Base-by-base conservation (phyloP, 1,139 yeast species). In the Nakaseomyces kungkrabaensis region DNA sequence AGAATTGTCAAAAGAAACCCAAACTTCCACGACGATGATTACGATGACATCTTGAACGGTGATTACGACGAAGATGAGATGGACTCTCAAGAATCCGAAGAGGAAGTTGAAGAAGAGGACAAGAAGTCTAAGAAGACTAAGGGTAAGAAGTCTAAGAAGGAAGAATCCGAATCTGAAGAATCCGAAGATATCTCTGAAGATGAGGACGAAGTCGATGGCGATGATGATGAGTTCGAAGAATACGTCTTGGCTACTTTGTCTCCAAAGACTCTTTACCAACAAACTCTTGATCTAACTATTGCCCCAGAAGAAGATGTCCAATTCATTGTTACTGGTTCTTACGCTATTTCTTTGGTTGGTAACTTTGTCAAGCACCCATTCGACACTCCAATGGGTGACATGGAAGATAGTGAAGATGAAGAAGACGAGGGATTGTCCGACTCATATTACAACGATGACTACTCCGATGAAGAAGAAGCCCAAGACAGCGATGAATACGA, bases 281-380 rank as follows among this genome's bases (percentile, higher is more conserved):
- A 92, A 76, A 75, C 94, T 54, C 70, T 92, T 54, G 97, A 92
- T 66, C 73, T 92, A 60, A 88, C 95, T 65, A 85, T 94, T 66
- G 78, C 84, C 53, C 96, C 97, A 63, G 94, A 84, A 65, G 98
- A 92, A 74, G 96, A 89, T 66, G 90, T 92, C 54, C 82, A 78
- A 75, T 92, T 92, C 67, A 95, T 88, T 64, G 97, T 87, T 53
- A 85, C 96, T 57, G 98, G 98, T 62, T 89, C 97, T 37, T 89
- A 88, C 74, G 86, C 96, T 59, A 76, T 92, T 59, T 95, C 90
- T 70, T 75, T 92, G 65, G 77, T 88, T 61, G 99, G 99, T 75
- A 90, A 92, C 82, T 88, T 84, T 73, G 84, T 92, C 66, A 94
- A 86, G 67, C 96, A 89, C 71, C 97, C 97, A 68, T 89, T 82